phyloP scores from a whole-genome alignment of 1,284 basidiomycete genomes.

The Ganoderma meredithae region DNA sequence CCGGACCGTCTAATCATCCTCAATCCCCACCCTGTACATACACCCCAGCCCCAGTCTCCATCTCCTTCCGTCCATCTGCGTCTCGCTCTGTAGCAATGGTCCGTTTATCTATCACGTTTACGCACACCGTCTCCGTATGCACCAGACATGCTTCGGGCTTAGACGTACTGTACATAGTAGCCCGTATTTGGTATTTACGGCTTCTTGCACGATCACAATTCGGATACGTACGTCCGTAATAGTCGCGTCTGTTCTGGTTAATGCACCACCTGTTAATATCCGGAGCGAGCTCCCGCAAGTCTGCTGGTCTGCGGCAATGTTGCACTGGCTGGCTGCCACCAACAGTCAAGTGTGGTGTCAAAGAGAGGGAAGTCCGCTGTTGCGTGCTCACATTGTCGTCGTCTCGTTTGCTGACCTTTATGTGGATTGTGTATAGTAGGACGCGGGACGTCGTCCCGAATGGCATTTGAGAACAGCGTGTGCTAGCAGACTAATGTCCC shows the following conservation, averaged over 20 bases:
- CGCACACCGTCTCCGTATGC: conserved; percentile 6
- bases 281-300: not conserved
- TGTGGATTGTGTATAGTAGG: too few relatives aligned
- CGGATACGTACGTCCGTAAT: not conserved
- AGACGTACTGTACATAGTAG: conserved; percentile 15
- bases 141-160: conserved; percentile 2
- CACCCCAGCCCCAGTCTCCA: not conserved
- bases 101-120: not conserved
- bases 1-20: not conserved
- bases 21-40: not conserved
- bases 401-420: not conserved
- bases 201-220: too few relatives aligned
- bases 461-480: too few relatives aligned
- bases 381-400: too few relatives aligned
- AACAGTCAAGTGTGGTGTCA: not conserved
- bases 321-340: too few relatives aligned
- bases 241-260: not conserved
- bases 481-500: too few relatives aligned
- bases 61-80: not conserved
- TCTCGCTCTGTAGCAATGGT: not conserved
- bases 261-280: not conserved
- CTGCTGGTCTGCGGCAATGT: not conserved
- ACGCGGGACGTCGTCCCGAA: too few relatives aligned
- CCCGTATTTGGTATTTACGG: not conserved
- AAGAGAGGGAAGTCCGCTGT: too few relatives aligned